Conservation (phyloP, 768 basidiomycete species). For the Trametes maxima region DNA sequence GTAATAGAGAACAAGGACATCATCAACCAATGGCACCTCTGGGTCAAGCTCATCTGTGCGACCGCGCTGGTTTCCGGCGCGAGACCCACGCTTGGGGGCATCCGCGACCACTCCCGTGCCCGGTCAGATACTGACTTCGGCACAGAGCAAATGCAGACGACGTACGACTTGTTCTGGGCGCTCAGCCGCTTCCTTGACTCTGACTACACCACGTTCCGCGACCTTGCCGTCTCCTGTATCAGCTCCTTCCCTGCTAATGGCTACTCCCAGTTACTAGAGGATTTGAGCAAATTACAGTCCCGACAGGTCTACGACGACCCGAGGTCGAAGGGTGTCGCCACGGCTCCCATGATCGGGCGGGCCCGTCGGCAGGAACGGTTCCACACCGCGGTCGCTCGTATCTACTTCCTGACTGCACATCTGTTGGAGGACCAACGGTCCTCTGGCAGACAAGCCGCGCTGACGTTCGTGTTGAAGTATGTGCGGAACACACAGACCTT, state of each 20-base stretch:
- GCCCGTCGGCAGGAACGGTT: conserved; percentile 75
- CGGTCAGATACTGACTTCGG: conserved; percentile 77
- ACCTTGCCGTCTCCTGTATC: conserved; percentile 85
- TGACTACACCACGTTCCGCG: conserved; percentile 80
- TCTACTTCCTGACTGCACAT: conserved; percentile 85
- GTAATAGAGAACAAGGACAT: conserved; percentile 58
- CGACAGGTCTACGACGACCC: conserved; percentile 85
- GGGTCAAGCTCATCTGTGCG: conserved; percentile 86
- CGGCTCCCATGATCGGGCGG: conserved; percentile 49
- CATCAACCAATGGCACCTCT: conserved; percentile 80
- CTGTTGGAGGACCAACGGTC: conserved; percentile 71
- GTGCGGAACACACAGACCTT: conserved; percentile 81
- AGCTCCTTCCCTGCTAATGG: conserved; percentile 79
- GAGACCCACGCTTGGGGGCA: conserved; percentile 54
- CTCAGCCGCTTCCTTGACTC: conserved; percentile 87
- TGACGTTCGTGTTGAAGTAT: conserved; percentile 83
- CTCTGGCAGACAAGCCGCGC: conserved; percentile 66
- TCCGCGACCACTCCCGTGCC: conserved; percentile 66
- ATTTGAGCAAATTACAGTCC: conserved; percentile 76
- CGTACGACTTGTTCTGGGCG: conserved; percentile 81
- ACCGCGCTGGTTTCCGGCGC: conserved; percentile 70
- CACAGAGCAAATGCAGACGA: conserved; percentile 79
- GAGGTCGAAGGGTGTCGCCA: conserved; percentile 49
- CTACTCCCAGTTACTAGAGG: conserved; percentile 82
- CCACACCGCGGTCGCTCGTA: conserved; percentile 85